Evolutionary conservation across 495 filamentous ascomycete species (phyloP).

Genomic region (Pseudomonodictys pantanalensis): DNA sequence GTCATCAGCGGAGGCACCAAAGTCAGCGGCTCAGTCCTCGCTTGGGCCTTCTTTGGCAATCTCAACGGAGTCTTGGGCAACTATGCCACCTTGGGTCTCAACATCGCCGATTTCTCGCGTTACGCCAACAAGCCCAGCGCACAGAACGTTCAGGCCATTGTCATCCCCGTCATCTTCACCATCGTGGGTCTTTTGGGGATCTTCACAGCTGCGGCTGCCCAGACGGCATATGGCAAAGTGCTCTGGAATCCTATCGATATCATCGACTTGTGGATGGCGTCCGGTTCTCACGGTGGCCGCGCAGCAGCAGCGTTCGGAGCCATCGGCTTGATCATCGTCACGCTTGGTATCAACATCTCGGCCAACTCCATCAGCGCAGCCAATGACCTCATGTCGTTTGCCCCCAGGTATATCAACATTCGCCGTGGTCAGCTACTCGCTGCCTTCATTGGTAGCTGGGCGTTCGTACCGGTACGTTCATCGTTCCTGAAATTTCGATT

Average conservation of each 20-base stretch:
- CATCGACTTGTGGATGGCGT: constrained; percentile 28
- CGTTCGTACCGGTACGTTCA: constrained; percentile 17
- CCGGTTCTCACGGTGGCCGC: constrained; percentile 26
- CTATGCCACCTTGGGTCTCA: constrained; percentile 32
- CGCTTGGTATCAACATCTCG: constrained; percentile 53
- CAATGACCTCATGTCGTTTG: constrained; percentile 61
- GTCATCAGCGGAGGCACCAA: constrained; percentile 12
- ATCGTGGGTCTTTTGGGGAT: constrained; percentile 33
- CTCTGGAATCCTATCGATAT: constrained; percentile 35
- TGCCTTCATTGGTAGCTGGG: constrained; percentile 48
- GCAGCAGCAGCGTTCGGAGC: constrained; percentile 43
- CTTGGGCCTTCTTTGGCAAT: constrained; percentile 33
- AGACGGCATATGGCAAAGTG: constrained; percentile 22
- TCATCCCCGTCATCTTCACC: constrained; percentile 30
- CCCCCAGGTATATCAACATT: constrained; percentile 60
- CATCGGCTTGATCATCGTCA: constrained; percentile 44
- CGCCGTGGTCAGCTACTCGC: constrained; percentile 60
- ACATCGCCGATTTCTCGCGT: constrained; percentile 33
- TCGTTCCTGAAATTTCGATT: background rate
- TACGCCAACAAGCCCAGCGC: constrained; percentile 25
- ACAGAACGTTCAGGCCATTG: constrained; percentile 28
- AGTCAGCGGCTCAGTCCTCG: constrained; percentile 37
- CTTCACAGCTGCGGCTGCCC: constrained; percentile 29
- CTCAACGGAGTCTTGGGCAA: constrained; percentile 32
- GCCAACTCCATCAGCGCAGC: constrained; percentile 64